Evolutionary conservation across 2,329 filamentous ascomycete species (phyloP), one percentile per base, ranked within the genome.

Genomic region (Cladophialophora bantiana): DNA sequence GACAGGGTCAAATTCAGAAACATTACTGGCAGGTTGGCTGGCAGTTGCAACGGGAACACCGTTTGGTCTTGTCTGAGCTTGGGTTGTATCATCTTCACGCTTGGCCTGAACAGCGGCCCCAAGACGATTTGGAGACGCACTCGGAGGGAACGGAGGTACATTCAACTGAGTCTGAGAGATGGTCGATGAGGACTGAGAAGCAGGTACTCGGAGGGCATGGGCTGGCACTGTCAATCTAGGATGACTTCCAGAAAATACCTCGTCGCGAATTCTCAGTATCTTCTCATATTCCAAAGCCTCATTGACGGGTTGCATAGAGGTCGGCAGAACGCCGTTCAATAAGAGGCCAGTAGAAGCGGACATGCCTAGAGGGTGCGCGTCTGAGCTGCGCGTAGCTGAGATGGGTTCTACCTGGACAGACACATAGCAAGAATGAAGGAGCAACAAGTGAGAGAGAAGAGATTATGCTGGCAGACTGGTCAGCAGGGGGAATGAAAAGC

Each of bases 241-340:
- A 75, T 83, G 81, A 74, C 85, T 88, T 75, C 94, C 93, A 77
- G 91, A 87, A 76, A 95, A 83, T 73, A 98, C 86, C 73, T 89
- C 85, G 82, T 97, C 91, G 79, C 89, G 90, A 78, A 98, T 89
- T 73, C 84, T 87, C 75, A 96, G 78, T 74, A 98, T 91, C 80
- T 90, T 92, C 76, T 90, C 86, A 82, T 93, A 95, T 79, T 94
- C 88, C 74, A 83, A 79, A 58, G 90, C 79, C 75, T 90, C 87
- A 74, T 84, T 81, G 66, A 83, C 76, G 71, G 76, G 73, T 62
- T 74, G 68, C 35, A 73, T 72, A 50, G 71, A n/a, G 35, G 52
- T 13, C 13, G 69, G 71, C 62, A 68, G 40, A 57, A 68, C 55
- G 78, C 77, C 72, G 74, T 72, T 73, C 26, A 67, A 65, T 55